Base-by-base conservation (phyloP, 2,329 filamentous ascomycete genomes). In the Ambrosiella cleistominuta region DNA sequence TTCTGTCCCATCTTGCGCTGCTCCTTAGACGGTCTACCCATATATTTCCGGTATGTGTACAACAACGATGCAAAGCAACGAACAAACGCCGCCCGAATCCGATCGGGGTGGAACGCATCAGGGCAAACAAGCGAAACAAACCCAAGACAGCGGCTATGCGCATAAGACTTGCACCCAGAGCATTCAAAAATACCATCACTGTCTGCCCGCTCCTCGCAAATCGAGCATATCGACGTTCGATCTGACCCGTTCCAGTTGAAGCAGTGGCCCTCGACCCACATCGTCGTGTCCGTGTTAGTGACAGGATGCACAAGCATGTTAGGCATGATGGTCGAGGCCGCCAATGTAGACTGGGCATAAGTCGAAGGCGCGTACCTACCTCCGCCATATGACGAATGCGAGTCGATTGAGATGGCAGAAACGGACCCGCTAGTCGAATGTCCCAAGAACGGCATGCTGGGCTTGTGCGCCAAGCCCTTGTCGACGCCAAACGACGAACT, bases 401-500 rank as follows among this genome's bases (percentile, higher is more conserved):
- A 83, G 61, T 81, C 77, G 36, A 80, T 71, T 7, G 78, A 81
- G 59, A 80, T 74, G 52, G 77, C 75, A 9, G 79, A 81, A 44
- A 81, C 75, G 13, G 79, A 81, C 59, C 79, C 65, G 61, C 79
- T 81, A 11, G 78, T 69, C 57, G 77, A 75, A 63, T 84, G 80
- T 3, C 80, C 79, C 12, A 88, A 74, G 70, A 91, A 89, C 3
- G 89, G 87, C 38, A 83, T 72, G 67, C 80, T 87, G 4, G 86
- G 84, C 47, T 85, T 77, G 63, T 86, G 79, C 17, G 84, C 70
- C 0, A 82, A 80, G 63, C 82, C 78, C 67, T 82, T 83, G 64
- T 88, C 87, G 66, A 90, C 75, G 37, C 85, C 87, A 69, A 95
- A 94, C 1, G 90, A 95, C n/a, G 90, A 95, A 72, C 90, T 96